Conservation (phyloP, 2,329 filamentous ascomycete genomes). For the Diaporthe velutina region DNA sequence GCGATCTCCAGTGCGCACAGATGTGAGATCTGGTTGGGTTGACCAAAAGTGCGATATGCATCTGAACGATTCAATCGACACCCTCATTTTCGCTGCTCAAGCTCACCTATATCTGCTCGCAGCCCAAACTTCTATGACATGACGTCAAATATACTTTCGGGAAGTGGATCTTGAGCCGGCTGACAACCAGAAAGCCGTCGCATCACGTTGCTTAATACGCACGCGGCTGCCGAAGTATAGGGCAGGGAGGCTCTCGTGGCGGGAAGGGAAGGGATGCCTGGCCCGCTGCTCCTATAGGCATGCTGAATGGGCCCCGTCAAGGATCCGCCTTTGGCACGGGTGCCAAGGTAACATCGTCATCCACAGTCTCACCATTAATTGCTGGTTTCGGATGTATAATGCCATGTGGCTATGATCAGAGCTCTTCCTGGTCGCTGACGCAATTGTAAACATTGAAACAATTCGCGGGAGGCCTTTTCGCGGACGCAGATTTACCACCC, state of each 20-base stretch:
- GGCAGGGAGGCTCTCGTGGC: slow-evolving; percentile 3
- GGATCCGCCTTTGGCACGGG: background rate
- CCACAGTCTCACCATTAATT: slow-evolving; percentile 15
- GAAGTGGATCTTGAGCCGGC: background rate
- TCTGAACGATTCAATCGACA: background rate
- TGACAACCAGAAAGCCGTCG: background rate
- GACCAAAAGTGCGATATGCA: background rate
- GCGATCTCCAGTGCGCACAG: background rate
- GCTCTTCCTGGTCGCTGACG: background rate
- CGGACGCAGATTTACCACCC: background rate
- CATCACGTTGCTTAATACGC: background rate
- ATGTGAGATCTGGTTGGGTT: background rate
- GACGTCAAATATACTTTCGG: slow-evolving; percentile 26
- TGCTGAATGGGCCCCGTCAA: background rate
- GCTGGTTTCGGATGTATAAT: slow-evolving; percentile 17
- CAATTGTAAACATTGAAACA: background rate
- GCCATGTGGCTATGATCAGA: slow-evolving; percentile 11
- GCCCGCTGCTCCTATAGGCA: background rate
- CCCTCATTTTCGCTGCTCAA: background rate
- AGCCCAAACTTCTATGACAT: background rate
- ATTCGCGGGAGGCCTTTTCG: background rate
- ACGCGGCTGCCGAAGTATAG: slow-evolving; percentile 1
- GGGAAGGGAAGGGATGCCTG: background rate
- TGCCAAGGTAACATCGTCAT: slow-evolving; percentile 14
- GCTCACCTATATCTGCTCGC: background rate